Base-by-base conservation (phyloP, 2,329 filamentous ascomycete genomes). In the Colletotrichum acutatum region DNA sequence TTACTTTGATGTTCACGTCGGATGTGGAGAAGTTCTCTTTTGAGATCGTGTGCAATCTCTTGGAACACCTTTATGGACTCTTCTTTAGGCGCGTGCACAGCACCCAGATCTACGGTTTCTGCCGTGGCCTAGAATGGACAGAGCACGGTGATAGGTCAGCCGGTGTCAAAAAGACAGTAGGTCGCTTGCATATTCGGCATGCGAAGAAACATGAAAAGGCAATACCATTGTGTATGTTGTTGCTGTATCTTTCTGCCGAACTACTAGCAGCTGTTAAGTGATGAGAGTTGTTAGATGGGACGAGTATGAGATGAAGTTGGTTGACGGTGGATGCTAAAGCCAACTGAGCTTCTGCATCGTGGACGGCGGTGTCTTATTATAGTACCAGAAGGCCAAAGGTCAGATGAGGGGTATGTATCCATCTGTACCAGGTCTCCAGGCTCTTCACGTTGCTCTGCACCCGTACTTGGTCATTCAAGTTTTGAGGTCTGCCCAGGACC, bases 91-190 rank as follows among this genome's bases (percentile, higher is more conserved):
- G 81, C 78, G 74, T 90, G 88, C 58, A 84, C 78, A 42, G 82
- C 78, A 63, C 86, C 84, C 49, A 90, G 80, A 26, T 88, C 80
- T 62, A 87, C 86, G 9, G 88, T 90, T n/a, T 89, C 87, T 61
- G 83, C 83, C 68, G 86, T 87, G 57, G 86, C 87, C 87, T 88
- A 71, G 26, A 34, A 30, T 7, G 16, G n/a, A 26, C 30, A 9
- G 24, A 16, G 24, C 16, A 28, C 28, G 61, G 56, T 19, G 6
- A 57, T 12, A 3, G 16, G 32, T 60, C 26, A 46, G 49, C n/a
- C 49, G 30, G 7, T n/a, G 16, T n/a, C 49, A 9, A 28, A 26
- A 32, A 24, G 9, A 8, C 24, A 32, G 54, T 9, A 28, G 12
- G 14, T 8, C 30, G 22, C 3, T 30, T 26, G 54, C 26, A 19